A percentile compares a stretch with the other conserved stretches of the same genome.
Conservation (phyloP, 345 rosid species). For the Camelina neglecta region DNA sequence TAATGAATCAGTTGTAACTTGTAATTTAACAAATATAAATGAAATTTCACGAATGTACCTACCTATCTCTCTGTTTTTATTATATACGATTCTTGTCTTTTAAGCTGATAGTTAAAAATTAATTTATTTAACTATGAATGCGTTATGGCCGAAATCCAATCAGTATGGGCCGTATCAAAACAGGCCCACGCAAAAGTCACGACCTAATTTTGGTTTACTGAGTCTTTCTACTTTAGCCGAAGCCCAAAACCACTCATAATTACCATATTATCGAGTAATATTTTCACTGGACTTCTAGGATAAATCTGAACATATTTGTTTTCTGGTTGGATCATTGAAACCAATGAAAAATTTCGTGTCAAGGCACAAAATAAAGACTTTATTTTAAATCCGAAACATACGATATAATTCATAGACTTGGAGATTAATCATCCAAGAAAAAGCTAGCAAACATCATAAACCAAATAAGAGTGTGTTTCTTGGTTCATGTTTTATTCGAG, state of each 20-base stretch:
- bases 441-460: neutral
- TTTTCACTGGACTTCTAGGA: neutral
- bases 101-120: too few relatives aligned
- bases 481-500: conserved; percentile 1
- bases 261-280: neutral
- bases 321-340: too few relatives aligned
- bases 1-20: too few relatives aligned
- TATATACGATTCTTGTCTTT: too few relatives aligned
- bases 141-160: neutral
- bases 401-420: neutral
- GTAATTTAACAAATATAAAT: too few relatives aligned
- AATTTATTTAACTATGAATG: too few relatives aligned
- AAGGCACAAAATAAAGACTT: too few relatives aligned
- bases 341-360: too few relatives aligned
- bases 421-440: conserved; percentile 1
- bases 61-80: too few relatives aligned
- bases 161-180: neutral
- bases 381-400: neutral
- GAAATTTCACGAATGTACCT: too few relatives aligned
- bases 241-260: neutral
- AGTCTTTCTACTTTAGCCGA: neutral
- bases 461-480: neutral
- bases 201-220: neutral
- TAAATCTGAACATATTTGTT: too few relatives aligned
- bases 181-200: neutral